Conservation (phyloP, 768 basidiomycete species). For the Coprinopsis strossmayeri region DNA sequence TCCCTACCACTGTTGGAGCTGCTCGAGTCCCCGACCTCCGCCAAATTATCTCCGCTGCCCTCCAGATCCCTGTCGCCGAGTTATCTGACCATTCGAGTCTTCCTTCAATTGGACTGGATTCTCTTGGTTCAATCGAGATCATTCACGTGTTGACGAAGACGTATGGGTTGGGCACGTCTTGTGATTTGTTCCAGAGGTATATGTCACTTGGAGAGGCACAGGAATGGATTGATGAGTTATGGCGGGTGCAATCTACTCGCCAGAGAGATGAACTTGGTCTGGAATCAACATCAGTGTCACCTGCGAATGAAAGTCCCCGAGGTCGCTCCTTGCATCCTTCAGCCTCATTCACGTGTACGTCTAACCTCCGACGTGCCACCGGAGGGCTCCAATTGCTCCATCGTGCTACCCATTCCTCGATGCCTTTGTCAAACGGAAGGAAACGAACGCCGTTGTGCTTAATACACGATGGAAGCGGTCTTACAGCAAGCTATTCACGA, state of each 20-base stretch:
- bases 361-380: not conserved
- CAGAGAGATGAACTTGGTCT: too few species aligned
- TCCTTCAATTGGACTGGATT: slow-evolving; percentile 15
- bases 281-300: not conserved
- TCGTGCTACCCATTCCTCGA: too few species aligned
- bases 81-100: slow-evolving; percentile 43
- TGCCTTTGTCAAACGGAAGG: not conserved
- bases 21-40: slow-evolving; percentile 25
- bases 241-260: too few species aligned
- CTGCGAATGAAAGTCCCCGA: slow-evolving; percentile 16
- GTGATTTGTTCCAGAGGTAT: not conserved
- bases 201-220: not conserved
- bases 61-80: slow-evolving; percentile 32
- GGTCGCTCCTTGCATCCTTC: not conserved
- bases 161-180: not conserved
- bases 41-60: slow-evolving; percentile 35
- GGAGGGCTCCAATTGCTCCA: not conserved
- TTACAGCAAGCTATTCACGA: slow-evolving; percentile 43
- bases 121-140: slow-evolving; percentile 54
- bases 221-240: not conserved
- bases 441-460: slow-evolving; percentile 45
- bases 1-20: too few species aligned
- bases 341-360: not conserved
- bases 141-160: slow-evolving; percentile 25
- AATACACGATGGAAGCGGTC: slow-evolving; percentile 70